phyloP scores from a whole-genome alignment of 177 flowering plant genomes.

The Vitis hybrid region DNA sequence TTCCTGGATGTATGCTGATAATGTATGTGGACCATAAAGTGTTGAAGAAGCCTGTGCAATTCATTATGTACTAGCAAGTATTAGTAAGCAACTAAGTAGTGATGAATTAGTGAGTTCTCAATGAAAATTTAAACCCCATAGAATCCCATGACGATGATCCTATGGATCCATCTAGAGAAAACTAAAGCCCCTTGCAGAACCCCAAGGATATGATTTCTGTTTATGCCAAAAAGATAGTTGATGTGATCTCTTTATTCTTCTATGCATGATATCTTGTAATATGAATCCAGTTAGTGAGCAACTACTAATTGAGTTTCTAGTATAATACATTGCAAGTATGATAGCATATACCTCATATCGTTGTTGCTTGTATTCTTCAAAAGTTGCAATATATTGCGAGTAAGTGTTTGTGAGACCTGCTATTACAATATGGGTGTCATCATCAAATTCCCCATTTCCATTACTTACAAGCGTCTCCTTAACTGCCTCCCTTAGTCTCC shows the following conservation, averaged over 20 bases:
- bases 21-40: constrained; percentile 59
- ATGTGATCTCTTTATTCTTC: no score
- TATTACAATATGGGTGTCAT: constrained; percentile 45
- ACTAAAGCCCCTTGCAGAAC: no score
- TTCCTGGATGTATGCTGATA: constrained; percentile 65
- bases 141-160: background rate
- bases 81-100: no score
- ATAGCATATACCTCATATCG: constrained; percentile 45
- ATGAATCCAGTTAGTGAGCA: no score
- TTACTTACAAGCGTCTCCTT: constrained; percentile 44
- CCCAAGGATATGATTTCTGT: no score
- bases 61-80: background rate
- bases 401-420: constrained; percentile 71
- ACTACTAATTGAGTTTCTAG: background rate
- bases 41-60: constrained; percentile 57
- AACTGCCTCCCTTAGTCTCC: constrained; percentile 61
- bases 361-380: constrained; percentile 61
- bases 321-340: background rate
- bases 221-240: no score
- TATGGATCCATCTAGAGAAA: no score
- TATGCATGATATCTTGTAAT: no score
- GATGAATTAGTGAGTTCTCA: no score
- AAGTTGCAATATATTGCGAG: constrained; percentile 59
- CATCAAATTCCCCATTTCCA: constrained; percentile 43
- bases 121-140: background rate